Evolutionary conservation across 2,329 filamentous ascomycete species (phyloP), one percentile per base, ranked within the genome.

Genomic region (Akanthomyces dipterigenus): DNA sequence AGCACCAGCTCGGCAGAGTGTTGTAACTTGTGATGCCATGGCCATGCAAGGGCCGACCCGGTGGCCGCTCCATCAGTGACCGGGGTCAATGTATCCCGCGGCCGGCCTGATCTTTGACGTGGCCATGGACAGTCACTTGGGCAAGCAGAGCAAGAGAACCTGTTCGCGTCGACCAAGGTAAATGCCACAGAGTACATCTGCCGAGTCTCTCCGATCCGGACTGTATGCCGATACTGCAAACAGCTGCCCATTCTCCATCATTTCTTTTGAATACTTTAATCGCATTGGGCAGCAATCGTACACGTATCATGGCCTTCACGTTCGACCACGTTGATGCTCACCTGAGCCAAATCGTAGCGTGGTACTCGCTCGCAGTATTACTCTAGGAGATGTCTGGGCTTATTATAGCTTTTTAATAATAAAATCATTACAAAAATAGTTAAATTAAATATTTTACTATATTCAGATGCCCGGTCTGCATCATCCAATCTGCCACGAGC

Each of bases 11-110:
- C 8, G 31, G 31, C 31, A 51, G 38, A 42, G 56, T 45, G 40
- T 46, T 53, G 57, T 53, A 40, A 53, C 53, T 46, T 53, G 57
- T 53, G 49, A 53, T 60, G 38, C 48, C 48, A 42, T 34, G 49
- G 20, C 38, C 40, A 60, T 60, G 57, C 57, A 60, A 60, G 57
- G 57, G 57, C 57, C 57, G 48, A 11, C 57, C 48, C 22, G 57
- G 57, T 60, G 48, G 57, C 57, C 57, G 46, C 57, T 24, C n/a
- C 16, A 46, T 28, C 38, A 22, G 57, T 22, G 57, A 28, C 40
- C 48, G 40, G 45, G 48, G 53, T 60, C 48, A 46, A 22, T 28
- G 56, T 22, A 18, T 34, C 8, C 28, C 38, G 20, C 20, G 36
- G 56, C 24, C 56, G n/a, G 48, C 57, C 57, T 53, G 57, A 60